Base-by-base conservation (phyloP, 495 filamentous ascomycete genomes). In the Penicillium mononematosum region DNA sequence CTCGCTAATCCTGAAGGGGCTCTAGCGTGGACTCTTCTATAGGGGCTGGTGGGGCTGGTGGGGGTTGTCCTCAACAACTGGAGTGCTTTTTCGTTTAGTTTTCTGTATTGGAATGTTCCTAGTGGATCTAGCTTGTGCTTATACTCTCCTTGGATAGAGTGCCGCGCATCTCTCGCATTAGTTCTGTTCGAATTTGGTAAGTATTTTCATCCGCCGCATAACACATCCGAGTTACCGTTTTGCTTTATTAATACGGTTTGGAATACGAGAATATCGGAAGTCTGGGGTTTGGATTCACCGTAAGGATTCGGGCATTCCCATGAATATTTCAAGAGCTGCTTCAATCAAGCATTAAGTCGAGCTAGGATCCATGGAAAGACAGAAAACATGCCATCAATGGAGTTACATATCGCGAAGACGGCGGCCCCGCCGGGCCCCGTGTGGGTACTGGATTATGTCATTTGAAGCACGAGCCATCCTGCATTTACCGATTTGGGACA, bases 401-500 rank as follows among this genome's bases (percentile, higher is more conserved):
- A 41, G 38, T 41, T 10, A 31, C 29, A 31, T 31, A 31, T 31
- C 29, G 29, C 29, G 29, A 31, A 31, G 9, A 11, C 29, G 29
- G 29, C 29, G 29, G 29, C 29, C 31, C 31, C 31, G 31, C 31
- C 11, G 11, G 29, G 9, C 20, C 20, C 2, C 2, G 20, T 1
- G 27, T 31, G 29, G 22, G 5, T 48, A 27, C 32, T 27, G 44
- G 32, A 51, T 58, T 53, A 61, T 63, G 61, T 63, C 60, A 60
- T 46, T 50, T 17, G 17, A 19, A 38, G 51, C 51, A 54, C 51
- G 36, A 29, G 56, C 45, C 39, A 43, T 32, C 14, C 58, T 64
- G 61, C 61, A 64, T 64, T 64, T 64, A 42, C 61, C 58, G 29
- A 34, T 53, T 64, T 39, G 36, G 61, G 61, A 45, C 25, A 55